Percentiles rank a stretch among this genome's conserved stretches.
These are phyloP conservation scores for Lycium barbarum DNA, from an alignment of 257 asterid species.

Conservation along the genomic window DNA sequence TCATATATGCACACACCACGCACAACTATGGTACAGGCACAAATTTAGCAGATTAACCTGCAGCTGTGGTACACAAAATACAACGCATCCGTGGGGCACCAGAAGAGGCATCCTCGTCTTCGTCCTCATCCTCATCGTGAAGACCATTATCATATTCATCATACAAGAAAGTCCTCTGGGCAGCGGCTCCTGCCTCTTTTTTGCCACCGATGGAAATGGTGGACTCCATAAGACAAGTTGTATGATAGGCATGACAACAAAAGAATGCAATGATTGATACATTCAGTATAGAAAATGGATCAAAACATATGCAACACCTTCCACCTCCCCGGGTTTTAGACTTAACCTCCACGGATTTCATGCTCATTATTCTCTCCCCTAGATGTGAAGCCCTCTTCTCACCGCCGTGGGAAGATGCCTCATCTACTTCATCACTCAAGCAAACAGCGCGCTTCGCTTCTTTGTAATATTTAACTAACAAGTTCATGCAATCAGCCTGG, in stretches of 20 bases:
- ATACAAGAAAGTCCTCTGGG: slow-evolving; percentile 51
- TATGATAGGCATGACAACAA: slow-evolving; percentile 92
- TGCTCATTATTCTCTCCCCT: slow-evolving; percentile 55
- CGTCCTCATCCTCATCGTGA: slow-evolving; percentile 46
- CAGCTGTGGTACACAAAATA: slow-evolving; percentile 95
- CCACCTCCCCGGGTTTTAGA: slow-evolving; percentile 81
- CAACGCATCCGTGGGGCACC: slow-evolving; percentile 76
- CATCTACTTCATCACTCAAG: slow-evolving; percentile 82
- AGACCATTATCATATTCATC: slow-evolving; percentile 51
- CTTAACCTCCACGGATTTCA: slow-evolving; percentile 68
- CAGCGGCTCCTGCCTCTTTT: slow-evolving; percentile 49
- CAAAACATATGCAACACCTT: slow-evolving; percentile 98
- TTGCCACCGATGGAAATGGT: slow-evolving; percentile 52
- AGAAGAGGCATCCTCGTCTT: slow-evolving; percentile 40
- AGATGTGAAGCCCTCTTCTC: slow-evolving; percentile 44
- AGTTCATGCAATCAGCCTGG: slow-evolving; percentile 93
- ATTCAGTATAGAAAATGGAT: slow-evolving; percentile 79
- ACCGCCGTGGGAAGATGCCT: slow-evolving; percentile 55
- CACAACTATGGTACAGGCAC: slow-evolving; percentile 36
- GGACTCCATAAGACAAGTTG: slow-evolving; percentile 82
- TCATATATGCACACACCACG: slow-evolving; percentile 31
- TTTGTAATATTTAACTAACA: slow-evolving; percentile 82
- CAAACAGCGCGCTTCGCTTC: slow-evolving; percentile 89
- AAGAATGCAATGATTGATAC: slow-evolving; percentile 76
- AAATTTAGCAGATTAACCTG: slow-evolving; percentile 54